Evolutionary conservation across 2,329 filamentous ascomycete genomes (phyloP), one percentile per base, ranked within the genome.

Genomic region (Parafenestella ontariensis): DNA sequence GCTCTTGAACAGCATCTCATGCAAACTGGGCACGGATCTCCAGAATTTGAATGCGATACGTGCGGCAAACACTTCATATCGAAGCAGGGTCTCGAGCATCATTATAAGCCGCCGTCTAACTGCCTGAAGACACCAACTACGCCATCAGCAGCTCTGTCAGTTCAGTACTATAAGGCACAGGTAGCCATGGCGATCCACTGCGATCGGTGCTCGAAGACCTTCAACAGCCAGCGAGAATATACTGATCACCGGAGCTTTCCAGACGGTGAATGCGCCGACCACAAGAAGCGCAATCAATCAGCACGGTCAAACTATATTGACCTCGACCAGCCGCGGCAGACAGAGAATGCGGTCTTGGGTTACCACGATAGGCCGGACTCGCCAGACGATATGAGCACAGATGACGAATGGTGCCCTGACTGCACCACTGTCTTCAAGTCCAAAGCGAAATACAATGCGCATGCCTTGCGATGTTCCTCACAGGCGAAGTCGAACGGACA

Each of bases 401-500:
- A 34, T 9, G 50, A 24, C 4, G 10, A 54, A 10, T 56, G 49
- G 26, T 72, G 70, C 45, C 24, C 45, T 3, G 45, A 46, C 7
- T 73, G 70, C 48, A 64, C 63, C 28, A 59, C 52, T n/a, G n/a
- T 10, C 0, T 73, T 70, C 41, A 13, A 17, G 1, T 69, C 61
- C 10, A 10, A 44, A 40, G 57, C 51, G 9, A 13, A 31, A 6
- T 68, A 54, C 42, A 52, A 58, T 29, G 47, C 52, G n/a, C 70
- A 72, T 37, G 36, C 57, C 8, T 50, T 74, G n/a, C 46, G 56
- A n/a, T 74, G 71, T 26, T 28, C 45, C 7, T 17, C 26, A 5
- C 34, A 24, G 18, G 24, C 5, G 5, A 36, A 17, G 15, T 23
- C 41, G 13, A 36, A 18, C 9, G 3, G 21, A 9, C 33, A n/a